These are phyloP conservation scores for Wickerhamomyces strasburgensis DNA, from an alignment of 805 yeast genomes.

Conservation along the genomic window DNA sequence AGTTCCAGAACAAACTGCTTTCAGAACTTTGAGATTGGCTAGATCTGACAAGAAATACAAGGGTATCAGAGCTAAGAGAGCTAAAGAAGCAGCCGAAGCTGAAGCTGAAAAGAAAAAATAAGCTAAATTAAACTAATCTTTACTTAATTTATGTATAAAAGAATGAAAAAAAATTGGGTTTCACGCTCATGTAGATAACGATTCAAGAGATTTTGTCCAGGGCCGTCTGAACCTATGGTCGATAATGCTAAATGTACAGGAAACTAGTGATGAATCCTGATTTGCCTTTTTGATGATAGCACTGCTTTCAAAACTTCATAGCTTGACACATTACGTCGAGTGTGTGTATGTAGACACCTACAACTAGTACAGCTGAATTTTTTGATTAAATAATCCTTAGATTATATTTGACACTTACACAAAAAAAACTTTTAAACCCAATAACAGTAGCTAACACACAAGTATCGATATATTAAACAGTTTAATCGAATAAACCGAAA, in stretches of 20 bases:
- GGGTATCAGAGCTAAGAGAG: conserved; percentile 98
- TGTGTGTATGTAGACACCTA: too few species aligned
- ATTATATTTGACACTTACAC: too few species aligned
- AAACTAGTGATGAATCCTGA: too few species aligned
- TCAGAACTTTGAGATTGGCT: conserved; percentile 92
- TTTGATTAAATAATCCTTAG: too few species aligned
- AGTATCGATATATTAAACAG: too few species aligned
- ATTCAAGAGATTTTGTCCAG: too few species aligned
- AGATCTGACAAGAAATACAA: conserved; percentile 89
- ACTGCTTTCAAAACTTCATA: conserved; percentile 2
- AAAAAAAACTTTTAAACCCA: conserved; percentile 2
- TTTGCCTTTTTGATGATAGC: too few species aligned
- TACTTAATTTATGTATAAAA: conserved; percentile 22
- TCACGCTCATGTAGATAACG: too few species aligned
- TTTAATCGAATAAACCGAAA: conserved; percentile 87
- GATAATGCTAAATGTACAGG: too few species aligned
- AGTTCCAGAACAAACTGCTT: conserved; percentile 69
- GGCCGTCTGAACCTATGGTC: too few species aligned
- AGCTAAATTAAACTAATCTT: conserved; percentile 24
- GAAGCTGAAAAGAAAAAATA: conserved; percentile 99
- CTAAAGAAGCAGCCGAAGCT: conserved; percentile 95
- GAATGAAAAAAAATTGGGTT: conserved; percentile 14
- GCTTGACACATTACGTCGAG: too few species aligned
- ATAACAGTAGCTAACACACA: conserved; percentile 1
- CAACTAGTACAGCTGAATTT: too few species aligned